phyloP scores from a whole-genome alignment of 148 eudicot species.

The Rhododendron griersonianum region DNA sequence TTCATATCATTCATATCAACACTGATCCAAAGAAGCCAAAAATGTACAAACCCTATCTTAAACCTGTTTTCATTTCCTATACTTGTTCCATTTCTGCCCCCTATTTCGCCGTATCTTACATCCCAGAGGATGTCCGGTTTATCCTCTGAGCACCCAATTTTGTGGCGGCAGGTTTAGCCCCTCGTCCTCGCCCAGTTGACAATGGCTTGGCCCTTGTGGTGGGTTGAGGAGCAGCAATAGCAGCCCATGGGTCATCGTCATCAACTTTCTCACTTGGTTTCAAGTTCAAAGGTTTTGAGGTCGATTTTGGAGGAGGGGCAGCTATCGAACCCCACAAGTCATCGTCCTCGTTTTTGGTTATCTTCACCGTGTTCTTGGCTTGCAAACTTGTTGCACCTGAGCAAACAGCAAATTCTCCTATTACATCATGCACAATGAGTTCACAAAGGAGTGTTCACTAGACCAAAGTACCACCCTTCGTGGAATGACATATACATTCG shows the following conservation, averaged over 20 bases:
- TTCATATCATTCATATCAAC: background rate
- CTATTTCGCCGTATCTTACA: slow-evolving; percentile 29
- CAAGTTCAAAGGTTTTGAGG: slow-evolving; percentile 48
- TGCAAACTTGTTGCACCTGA: slow-evolving; percentile 39
- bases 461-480: background rate
- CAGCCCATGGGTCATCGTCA: slow-evolving; percentile 85
- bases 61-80: background rate
- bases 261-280: slow-evolving; percentile 37
- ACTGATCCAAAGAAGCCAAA: background rate
- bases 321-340: slow-evolving; percentile 89
- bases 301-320: slow-evolving; percentile 75
- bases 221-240: slow-evolving; percentile 92
- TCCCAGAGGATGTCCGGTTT: slow-evolving; percentile 76
- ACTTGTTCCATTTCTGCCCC: background rate
- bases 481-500: background rate
- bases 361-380: slow-evolving; percentile 33
- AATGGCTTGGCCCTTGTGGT: slow-evolving; percentile 74
- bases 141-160: slow-evolving; percentile 89
- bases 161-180: slow-evolving; percentile 56
- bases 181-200: slow-evolving; percentile 74
- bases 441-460: background rate
- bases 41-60: slow-evolving; percentile 1
- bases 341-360: slow-evolving; percentile 50
- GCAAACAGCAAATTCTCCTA: slow-evolving; percentile 9
- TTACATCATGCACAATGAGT: background rate